phyloP scores from a whole-genome alignment of 192 early-diverging fungal genomes.

The Coemansia sp. region DNA sequence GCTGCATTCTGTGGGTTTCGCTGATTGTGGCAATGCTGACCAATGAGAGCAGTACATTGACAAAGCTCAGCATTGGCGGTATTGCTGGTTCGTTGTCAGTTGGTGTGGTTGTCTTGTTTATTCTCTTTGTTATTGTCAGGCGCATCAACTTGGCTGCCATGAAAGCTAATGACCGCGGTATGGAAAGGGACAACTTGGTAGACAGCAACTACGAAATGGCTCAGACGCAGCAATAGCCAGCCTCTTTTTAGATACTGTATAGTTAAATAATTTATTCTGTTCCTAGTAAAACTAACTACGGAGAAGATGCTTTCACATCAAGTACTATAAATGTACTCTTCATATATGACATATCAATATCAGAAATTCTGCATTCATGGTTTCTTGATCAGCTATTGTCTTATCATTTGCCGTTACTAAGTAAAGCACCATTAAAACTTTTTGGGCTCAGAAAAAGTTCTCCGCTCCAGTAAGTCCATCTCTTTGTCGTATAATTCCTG shows the following conservation, averaged over 20 bases:
- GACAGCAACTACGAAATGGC: neutral
- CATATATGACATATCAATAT: no score
- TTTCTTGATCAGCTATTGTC: no score
- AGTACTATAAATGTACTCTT: no score
- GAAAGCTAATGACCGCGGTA: no score
- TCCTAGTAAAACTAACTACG: no score
- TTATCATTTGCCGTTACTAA: no score
- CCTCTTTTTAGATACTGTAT: slow-evolving; percentile 2
- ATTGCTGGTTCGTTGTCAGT: slow-evolving; percentile 56
- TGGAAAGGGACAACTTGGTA: neutral
- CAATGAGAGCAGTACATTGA: slow-evolving; percentile 51
- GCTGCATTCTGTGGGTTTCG: slow-evolving; percentile 71
- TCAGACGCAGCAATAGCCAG: neutral
- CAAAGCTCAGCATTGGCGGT: slow-evolving; percentile 43
- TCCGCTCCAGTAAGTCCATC: no score
- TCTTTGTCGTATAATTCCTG: no score
- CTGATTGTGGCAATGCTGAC: slow-evolving; percentile 69
- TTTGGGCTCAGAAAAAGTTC: no score
- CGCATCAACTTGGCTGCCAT: slow-evolving; percentile 12
- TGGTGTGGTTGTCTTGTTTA: slow-evolving; percentile 63
- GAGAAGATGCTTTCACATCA: no score
- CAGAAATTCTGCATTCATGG: no score
- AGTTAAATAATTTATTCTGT: neutral
- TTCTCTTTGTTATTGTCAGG: slow-evolving; percentile 59
- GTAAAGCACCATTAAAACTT: no score